Evolutionary conservation across 192 early-diverging fungal species (phyloP), one percentile per base, ranked within the genome.

Genomic region (Backusella parvicylindrica): DNA sequence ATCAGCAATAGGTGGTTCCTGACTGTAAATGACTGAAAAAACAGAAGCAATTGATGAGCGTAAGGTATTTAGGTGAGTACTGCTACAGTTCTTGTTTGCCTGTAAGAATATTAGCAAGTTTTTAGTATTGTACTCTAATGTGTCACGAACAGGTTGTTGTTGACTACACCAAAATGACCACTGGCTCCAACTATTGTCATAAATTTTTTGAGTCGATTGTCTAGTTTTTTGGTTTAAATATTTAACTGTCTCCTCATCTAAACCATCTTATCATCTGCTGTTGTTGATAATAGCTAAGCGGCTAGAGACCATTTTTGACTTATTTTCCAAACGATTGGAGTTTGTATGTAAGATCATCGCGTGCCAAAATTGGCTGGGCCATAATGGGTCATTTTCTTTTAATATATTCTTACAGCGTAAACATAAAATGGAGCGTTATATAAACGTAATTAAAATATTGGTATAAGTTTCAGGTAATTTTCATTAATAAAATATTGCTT

Each of bases 241-340:
- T 18, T 68, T 2, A 3, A 40, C 37, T 21, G n/a, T 68, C 6
- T 68, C 38, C 15, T 40, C 37, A 68, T 37, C 26, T 38, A 68
- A 28, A 68, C 67, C 67, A 68, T 37, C 67, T 37, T 37, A 5
- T 12, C 23, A 26, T 7, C 38, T 68, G 7, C 38, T 38, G 38
- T 68, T 68, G 67, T 38, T 41, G 67, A 68, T 68, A 68, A 68
- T 40, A 40, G 36, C 67, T 18, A 68, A 23, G 36, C 38, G 67
- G n/a, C 36, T 38, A 68, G 37, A 8, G 36, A 40, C 37, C 67
- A 43, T 40, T 68, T 68, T 5, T 68, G 15, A 21, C 9, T 68
- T 68, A 37, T 63, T 30, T 63, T 40, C 67, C 36, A 43, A 43
- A 69, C 26, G 38, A 70, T 64, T 64, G 63, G 23, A 15, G 30